Percentiles rank a stretch among this genome's conserved stretches.
Evolutionary conservation across 345 rosid genomes (phyloP).

Genomic region (Salix dunnii): DNA sequence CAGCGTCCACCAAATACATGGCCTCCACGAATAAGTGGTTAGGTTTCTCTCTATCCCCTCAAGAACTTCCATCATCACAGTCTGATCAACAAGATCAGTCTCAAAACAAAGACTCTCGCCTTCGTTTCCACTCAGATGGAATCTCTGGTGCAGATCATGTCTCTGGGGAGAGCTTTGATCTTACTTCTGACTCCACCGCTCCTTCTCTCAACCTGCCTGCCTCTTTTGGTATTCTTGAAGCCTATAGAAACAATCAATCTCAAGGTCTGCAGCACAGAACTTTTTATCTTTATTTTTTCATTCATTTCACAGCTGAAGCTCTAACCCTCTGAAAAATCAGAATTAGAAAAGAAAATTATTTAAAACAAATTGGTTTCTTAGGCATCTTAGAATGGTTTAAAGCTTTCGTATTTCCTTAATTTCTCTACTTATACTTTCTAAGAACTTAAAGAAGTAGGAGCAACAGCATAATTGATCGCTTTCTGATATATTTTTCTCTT

Average conservation of each 20-base stretch:
- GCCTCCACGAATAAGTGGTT: constrained; percentile 31
- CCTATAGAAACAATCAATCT: constrained; percentile 54
- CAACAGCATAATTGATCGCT: not conserved
- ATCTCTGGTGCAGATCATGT: constrained; percentile 19
- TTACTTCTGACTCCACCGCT: constrained; percentile 37
- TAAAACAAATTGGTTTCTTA: not conserved
- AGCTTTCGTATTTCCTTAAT: not conserved
- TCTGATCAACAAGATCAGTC: constrained; percentile 16
- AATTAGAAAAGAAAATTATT: not conserved
- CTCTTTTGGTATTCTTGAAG: constrained; percentile 58
- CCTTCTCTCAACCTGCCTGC: constrained; percentile 41
- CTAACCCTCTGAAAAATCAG: not conserved
- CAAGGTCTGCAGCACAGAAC: constrained; percentile 42
- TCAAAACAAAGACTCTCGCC: constrained; percentile 23
- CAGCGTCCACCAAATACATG: not conserved
- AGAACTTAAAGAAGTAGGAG: not conserved
- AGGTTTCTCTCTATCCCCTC: constrained; percentile 28
- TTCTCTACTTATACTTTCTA: not conserved
- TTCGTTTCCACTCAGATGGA: constrained; percentile 17
- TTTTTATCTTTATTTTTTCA: not conserved
- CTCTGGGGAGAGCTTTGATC: constrained; percentile 52
- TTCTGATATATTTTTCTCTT: not conserved
- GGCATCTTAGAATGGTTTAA: not conserved
- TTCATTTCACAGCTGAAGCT: not conserved
- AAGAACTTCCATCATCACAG: constrained; percentile 13